These are phyloP conservation scores for Allantophomopsis cytisporea DNA, from an alignment of 2,329 filamentous ascomycete species.

Conservation along the genomic window DNA sequence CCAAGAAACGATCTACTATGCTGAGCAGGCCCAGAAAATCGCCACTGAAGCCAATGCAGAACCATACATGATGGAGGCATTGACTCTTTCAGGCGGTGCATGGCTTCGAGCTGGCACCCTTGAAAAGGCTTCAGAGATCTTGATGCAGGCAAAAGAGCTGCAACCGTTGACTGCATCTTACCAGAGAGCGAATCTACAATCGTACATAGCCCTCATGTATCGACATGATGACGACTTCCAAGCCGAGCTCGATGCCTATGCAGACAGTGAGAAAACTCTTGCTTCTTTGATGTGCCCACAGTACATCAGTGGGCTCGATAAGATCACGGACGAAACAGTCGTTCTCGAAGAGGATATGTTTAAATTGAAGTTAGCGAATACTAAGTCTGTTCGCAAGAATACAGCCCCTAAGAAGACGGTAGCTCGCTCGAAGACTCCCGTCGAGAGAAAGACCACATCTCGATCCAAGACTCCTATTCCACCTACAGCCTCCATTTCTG, in stretches of 20 bases:
- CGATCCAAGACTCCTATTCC: conserved; percentile 10
- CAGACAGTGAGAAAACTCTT: conserved; percentile 30
- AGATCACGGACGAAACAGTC: conserved; percentile 7
- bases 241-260: conserved; percentile 32
- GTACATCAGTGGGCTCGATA: conserved; percentile 10
- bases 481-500: conserved; percentile 6
- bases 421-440: conserved; percentile 12
- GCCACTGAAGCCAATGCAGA: conserved; percentile 26
- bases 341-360: conserved; percentile 11
- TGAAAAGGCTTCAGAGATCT: conserved; percentile 40
- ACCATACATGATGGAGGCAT: conserved; percentile 34
- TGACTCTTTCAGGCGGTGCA: conserved; percentile 39
- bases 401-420: conserved; percentile 8
- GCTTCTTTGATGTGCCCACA: conserved; percentile 25
- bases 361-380: conserved; percentile 17
- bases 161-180: conserved; percentile 26
- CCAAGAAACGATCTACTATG: conserved; percentile 78
- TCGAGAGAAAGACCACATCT: conserved; percentile 15
- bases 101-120: conserved; percentile 43
- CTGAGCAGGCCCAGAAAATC: conserved; percentile 70
- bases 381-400: conserved; percentile 19
- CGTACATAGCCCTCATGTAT: conserved; percentile 40
- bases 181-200: conserved; percentile 28
- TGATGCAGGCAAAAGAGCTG: conserved; percentile 36
- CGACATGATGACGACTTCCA: conserved; percentile 29